Conservation (phyloP, 2,329 filamentous ascomycete species). For the Fonsecaea multimorphosa region DNA sequence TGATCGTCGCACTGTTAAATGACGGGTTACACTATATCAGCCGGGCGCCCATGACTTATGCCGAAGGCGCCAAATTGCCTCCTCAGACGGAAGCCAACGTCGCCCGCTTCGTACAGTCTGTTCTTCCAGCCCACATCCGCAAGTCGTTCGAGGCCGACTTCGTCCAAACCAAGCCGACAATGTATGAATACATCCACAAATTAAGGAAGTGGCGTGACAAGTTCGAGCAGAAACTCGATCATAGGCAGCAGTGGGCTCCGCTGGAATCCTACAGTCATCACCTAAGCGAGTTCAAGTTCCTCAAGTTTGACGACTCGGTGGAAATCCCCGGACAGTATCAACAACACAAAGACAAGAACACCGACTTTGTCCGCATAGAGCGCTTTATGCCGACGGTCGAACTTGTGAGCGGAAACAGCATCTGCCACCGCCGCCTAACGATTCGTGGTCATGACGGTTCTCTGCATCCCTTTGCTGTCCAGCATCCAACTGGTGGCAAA, state of each 20-base stretch:
- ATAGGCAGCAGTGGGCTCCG: conserved; percentile 72
- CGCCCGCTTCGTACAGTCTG: conserved; percentile 93
- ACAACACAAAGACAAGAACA: conserved; percentile 97
- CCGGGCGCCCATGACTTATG: conserved; percentile 83
- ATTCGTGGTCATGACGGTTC: conserved; percentile 98
- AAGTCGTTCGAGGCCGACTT: conserved; percentile 98
- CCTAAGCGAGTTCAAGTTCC: conserved; percentile 94
- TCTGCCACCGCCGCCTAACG: conserved; percentile 89
- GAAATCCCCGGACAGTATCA: conserved; percentile 97
- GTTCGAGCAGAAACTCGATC: conserved; percentile 96
- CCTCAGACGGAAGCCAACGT: conserved; percentile 93
- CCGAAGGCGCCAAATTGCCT: conserved; percentile 88
- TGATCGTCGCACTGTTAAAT: conserved; percentile 97
- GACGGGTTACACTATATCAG: conserved; percentile 93
- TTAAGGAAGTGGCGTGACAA: conserved; percentile 94
- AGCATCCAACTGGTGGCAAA: conserved; percentile 90
- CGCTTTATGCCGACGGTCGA: conserved; percentile 95
- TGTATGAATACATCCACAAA: conserved; percentile 98
- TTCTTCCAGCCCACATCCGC: conserved; percentile 90
- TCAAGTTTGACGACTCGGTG: conserved; percentile 92
- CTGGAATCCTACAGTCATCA: conserved; percentile 88
- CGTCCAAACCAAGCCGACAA: conserved; percentile 90
- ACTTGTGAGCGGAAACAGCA: conserved; percentile 84
- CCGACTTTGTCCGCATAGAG: conserved; percentile 97
- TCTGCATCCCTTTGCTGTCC: conserved; percentile 93